A percentile compares a stretch with the other conserved stretches of the same genome.
These are phyloP conservation scores for Colletotrichum neosansevieriae DNA, from an alignment of 2,329 filamentous ascomycete species.

Conservation along the genomic window DNA sequence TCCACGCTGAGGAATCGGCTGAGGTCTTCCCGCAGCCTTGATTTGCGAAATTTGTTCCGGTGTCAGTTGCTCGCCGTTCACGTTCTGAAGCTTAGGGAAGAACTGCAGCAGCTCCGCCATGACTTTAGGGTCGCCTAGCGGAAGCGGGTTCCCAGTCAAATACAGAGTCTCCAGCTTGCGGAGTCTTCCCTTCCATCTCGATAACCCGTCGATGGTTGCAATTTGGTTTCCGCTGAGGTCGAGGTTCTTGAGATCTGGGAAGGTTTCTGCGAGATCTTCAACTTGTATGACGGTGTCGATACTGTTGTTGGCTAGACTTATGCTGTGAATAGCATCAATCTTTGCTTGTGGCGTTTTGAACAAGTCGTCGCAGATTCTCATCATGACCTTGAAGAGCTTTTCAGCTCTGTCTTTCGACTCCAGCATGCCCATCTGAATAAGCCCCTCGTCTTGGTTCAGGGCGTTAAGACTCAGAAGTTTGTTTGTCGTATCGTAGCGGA, in stretches of 20 bases:
- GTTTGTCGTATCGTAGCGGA: conserved; percentile 76
- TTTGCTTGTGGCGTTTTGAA: conserved; percentile 81
- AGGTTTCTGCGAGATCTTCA: conserved; percentile 79
- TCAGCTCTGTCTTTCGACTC: conserved; percentile 76
- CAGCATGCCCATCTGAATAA: conserved; percentile 82
- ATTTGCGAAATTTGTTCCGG: conserved; percentile 74
- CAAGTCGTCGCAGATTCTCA: conserved; percentile 83
- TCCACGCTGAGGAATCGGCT: conserved; percentile 71
- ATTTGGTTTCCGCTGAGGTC: conserved; percentile 90
- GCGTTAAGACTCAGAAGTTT: conserved; percentile 89
- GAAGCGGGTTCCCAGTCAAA: conserved; percentile 81
- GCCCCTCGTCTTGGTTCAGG: conserved; percentile 77
- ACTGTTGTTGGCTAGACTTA: conserved; percentile 85
- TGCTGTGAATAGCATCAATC: conserved; percentile 81
- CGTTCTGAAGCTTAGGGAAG: conserved; percentile 83
- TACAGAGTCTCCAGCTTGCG: conserved; percentile 84
- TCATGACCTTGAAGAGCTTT: conserved; percentile 93
- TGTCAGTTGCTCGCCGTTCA: conserved; percentile 82
- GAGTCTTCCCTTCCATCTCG: conserved; percentile 84
- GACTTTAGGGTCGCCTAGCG: conserved; percentile 69
- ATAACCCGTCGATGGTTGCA: conserved; percentile 73
- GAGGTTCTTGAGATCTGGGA: conserved; percentile 88
- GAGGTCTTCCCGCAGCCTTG: conserved; percentile 62
- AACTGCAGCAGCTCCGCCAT: conserved; percentile 78
- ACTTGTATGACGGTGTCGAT: conserved; percentile 80